A percentile compares a stretch with the other conserved stretches of the same genome.
Evolutionary conservation across 306 rosid species (phyloP).

Genomic region (Casuarina equisetifolia): DNA sequence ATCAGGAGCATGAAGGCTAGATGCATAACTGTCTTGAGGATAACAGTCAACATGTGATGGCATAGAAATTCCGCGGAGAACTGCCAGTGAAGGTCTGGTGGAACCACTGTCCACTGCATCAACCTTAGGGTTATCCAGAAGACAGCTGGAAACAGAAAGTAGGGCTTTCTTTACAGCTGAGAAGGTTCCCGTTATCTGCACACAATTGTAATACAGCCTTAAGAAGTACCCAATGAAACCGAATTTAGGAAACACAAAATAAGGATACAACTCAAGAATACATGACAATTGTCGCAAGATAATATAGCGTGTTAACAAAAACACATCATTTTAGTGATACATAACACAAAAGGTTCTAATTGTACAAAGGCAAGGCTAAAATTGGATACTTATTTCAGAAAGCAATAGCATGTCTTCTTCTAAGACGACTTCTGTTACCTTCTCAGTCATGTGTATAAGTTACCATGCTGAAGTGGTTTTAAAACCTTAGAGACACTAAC

Average conservation of each 20-base stretch:
- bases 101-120: constrained; percentile 47
- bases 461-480: too few species aligned
- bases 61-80: constrained; percentile 35
- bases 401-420: too few species aligned
- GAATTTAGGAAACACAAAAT: background rate
- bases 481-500: too few species aligned
- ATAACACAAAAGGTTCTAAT: background rate
- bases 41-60: constrained; percentile 45
- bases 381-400: too few species aligned
- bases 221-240: background rate
- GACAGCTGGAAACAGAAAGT: constrained; percentile 63
- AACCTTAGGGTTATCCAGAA: constrained; percentile 50
- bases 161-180: constrained; percentile 75
- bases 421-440: too few species aligned
- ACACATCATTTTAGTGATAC: background rate
- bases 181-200: constrained; percentile 69
- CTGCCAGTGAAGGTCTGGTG: constrained; percentile 42
- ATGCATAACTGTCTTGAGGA: constrained; percentile 48
- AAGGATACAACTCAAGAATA: background rate
- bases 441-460: too few species aligned
- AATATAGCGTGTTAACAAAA: background rate
- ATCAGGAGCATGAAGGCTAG: constrained; percentile 46
- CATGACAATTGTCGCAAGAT: background rate
- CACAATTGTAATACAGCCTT: constrained; percentile 20
- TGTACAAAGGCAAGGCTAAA: background rate